These are phyloP conservation scores for Pichia norvegensis DNA, from an alignment of 1,139 yeast species.

Conservation along the genomic window DNA sequence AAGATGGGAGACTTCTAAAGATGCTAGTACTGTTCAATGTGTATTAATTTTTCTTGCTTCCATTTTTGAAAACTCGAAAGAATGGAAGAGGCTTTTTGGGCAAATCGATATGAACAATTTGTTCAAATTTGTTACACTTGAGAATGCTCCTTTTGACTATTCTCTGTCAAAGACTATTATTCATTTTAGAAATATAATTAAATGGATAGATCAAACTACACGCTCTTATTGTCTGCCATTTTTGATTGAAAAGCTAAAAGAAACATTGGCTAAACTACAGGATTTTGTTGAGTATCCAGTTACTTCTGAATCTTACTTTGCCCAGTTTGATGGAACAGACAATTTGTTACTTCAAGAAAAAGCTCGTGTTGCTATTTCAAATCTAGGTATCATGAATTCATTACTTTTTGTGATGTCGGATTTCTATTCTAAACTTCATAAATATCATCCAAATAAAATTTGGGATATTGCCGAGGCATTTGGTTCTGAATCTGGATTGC, in stretches of 20 bases:
- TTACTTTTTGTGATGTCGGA: conserved; percentile 35
- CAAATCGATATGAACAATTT: conserved; percentile 39
- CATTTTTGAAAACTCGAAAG: conserved; percentile 39
- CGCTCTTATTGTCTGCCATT: conserved; percentile 40
- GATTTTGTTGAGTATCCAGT: conserved; percentile 26
- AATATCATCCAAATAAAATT: conserved; percentile 41
- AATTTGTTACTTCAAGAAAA: background rate
- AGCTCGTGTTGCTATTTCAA: conserved; percentile 24
- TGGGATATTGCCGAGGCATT: conserved; percentile 41
- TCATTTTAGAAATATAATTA: conserved; percentile 46
- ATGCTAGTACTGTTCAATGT: conserved; percentile 41
- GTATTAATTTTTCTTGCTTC: conserved; percentile 41
- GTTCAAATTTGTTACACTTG: conserved; percentile 36
- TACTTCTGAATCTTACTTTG: conserved; percentile 31
- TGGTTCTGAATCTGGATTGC: conserved; percentile 33
- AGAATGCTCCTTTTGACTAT: conserved; percentile 55
- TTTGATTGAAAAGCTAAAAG: conserved; percentile 29
- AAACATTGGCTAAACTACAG: conserved; percentile 32
- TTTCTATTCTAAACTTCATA: conserved; percentile 45
- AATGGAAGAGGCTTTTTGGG: conserved; percentile 42
- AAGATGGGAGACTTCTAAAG: conserved; percentile 46
- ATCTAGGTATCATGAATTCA: conserved; percentile 28
- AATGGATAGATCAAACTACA: conserved; percentile 49
- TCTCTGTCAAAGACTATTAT: conserved; percentile 47
- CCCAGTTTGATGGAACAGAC: conserved; percentile 26